These are phyloP conservation scores for Wickerhamiella shivajii DNA, from an alignment of 805 yeast genomes.

Conservation along the genomic window DNA sequence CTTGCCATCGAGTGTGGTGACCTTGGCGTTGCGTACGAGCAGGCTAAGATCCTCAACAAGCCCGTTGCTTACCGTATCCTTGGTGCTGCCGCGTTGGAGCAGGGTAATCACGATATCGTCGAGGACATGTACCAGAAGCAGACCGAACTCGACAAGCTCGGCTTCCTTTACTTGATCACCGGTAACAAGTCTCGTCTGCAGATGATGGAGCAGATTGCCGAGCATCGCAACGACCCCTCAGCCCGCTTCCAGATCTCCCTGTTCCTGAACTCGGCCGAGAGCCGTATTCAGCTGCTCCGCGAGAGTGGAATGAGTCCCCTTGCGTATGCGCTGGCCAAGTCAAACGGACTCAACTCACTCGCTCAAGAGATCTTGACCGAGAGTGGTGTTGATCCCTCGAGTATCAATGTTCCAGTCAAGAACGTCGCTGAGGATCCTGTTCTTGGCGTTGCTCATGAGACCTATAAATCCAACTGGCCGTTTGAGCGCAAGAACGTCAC, in stretches of 20 bases:
- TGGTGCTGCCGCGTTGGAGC: slow-evolving; percentile 73
- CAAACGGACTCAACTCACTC: slow-evolving; percentile 63
- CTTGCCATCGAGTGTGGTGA: slow-evolving; percentile 90
- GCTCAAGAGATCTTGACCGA: slow-evolving; percentile 61
- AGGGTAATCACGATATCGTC: slow-evolving; percentile 74
- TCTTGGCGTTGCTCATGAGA: slow-evolving; percentile 33
- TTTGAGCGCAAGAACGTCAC: slow-evolving; percentile 34
- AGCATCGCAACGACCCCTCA: slow-evolving; percentile 65
- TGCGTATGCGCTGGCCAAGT: slow-evolving; percentile 85
- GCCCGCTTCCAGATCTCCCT: slow-evolving; percentile 73
- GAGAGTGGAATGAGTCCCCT: slow-evolving; percentile 72
- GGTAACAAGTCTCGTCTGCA: slow-evolving; percentile 65
- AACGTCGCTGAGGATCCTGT: slow-evolving; percentile 24
- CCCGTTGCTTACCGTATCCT: slow-evolving; percentile 64
- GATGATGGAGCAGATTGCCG: slow-evolving; percentile 83
- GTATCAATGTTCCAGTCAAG: slow-evolving; percentile 44
- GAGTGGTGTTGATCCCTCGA: slow-evolving; percentile 49
- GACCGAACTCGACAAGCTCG: slow-evolving; percentile 72
- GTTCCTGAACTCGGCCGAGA: slow-evolving; percentile 58
- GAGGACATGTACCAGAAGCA: slow-evolving; percentile 83
- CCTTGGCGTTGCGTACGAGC: slow-evolving; percentile 69
- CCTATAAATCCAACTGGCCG: slow-evolving; percentile 58
- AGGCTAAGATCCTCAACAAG: slow-evolving; percentile 65
- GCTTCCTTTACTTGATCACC: slow-evolving; percentile 71
- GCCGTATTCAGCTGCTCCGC: slow-evolving; percentile 58